A percentile compares a stretch with the other conserved stretches of the same genome.
Evolutionary conservation across 257 asterid species (phyloP).

Genomic region (Osmanthus fragrans): DNA sequence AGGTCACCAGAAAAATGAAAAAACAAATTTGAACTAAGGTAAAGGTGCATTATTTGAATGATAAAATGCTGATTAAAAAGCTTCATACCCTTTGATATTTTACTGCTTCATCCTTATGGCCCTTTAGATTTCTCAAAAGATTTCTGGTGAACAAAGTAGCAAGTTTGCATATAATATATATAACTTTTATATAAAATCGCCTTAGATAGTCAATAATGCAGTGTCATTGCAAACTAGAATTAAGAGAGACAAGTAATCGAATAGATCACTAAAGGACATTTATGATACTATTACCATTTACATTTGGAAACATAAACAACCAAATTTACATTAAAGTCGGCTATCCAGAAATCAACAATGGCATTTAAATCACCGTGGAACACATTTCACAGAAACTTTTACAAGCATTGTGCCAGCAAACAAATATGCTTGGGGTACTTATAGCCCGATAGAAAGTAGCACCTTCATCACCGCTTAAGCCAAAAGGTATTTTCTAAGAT

Average conservation of each 20-base stretch:
- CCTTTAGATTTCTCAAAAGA: slow-evolving; percentile 65
- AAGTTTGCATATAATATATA: slow-evolving; percentile 17
- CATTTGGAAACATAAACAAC: not conserved
- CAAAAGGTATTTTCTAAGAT: too few relatives aligned
- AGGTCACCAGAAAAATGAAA: not conserved
- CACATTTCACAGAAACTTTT: not conserved
- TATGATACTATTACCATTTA: slow-evolving; percentile 5
- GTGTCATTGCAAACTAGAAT: not conserved
- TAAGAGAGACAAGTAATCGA: not conserved
- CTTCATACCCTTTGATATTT: slow-evolving; percentile 78
- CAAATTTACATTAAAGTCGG: not conserved
- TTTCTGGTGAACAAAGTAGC: slow-evolving; percentile 45
- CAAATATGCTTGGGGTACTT: too few relatives aligned
- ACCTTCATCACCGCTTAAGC: too few relatives aligned
- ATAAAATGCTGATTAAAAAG: slow-evolving; percentile 6
- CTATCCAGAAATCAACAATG: not conserved
- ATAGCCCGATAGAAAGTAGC: too few relatives aligned
- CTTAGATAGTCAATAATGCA: not conserved
- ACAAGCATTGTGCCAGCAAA: not conserved
- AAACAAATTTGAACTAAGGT: not conserved
- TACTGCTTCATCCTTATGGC: slow-evolving; percentile 80
- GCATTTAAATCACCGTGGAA: not conserved
- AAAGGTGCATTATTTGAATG: not conserved
- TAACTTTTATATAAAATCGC: not conserved
- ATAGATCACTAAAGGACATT: not conserved